Conservation (phyloP, 495 filamentous ascomycete genomes). For the Aspergillus asperescens region DNA sequence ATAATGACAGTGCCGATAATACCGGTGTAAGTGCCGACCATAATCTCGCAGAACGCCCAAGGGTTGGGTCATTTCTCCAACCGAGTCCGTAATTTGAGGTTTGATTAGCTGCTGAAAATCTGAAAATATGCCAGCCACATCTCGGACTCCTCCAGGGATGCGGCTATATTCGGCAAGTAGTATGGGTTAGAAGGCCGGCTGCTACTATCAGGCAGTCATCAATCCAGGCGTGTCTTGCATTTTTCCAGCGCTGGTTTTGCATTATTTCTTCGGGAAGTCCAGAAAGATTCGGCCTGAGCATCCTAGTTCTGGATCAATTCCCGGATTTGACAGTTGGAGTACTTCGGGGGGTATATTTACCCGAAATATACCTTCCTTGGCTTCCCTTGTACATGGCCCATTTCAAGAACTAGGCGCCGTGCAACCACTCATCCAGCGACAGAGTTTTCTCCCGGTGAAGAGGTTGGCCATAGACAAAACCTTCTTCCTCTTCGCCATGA, state of each 20-base stretch:
- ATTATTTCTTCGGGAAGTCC: not conserved
- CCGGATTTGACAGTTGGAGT: not conserved
- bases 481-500: slow-evolving; percentile 4
- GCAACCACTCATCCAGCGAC: not conserved
- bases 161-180: not conserved
- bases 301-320: not conserved
- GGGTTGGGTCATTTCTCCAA: not conserved
- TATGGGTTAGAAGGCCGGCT: too few species aligned
- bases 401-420: not conserved
- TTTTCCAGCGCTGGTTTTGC: not conserved
- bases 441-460: not conserved
- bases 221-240: not conserved
- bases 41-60: not conserved
- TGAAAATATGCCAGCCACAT: too few species aligned
- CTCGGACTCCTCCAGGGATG: not conserved
- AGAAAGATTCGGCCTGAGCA: not conserved
- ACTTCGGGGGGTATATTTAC: too few species aligned
- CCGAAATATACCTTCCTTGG: too few species aligned
- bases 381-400: too few species aligned
- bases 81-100: not conserved
- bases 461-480: not conserved
- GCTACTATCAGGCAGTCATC: not conserved
- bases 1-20: not conserved
- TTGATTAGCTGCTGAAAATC: not conserved
- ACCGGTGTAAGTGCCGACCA: not conserved